A percentile compares a stretch with the other conserved stretches of the same genome.
These are phyloP conservation scores for Apiospora saccharicola DNA, from an alignment of 2,329 filamentous ascomycete species.

Conservation along the genomic window DNA sequence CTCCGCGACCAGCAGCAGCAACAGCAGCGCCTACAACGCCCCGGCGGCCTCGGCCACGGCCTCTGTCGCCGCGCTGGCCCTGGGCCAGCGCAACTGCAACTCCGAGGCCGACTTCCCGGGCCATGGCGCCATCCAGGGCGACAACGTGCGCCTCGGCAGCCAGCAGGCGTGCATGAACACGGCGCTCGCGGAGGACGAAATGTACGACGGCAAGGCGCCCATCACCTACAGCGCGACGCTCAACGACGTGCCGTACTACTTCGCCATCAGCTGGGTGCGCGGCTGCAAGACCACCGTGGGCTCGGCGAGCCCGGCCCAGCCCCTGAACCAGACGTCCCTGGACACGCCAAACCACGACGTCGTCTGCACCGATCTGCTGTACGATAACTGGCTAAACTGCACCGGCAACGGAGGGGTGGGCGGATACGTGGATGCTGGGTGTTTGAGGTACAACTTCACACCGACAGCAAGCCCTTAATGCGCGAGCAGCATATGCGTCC, in stretches of 20 bases:
- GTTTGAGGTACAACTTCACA: neutral
- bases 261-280: slow-evolving; percentile 1
- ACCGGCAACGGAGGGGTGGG: slow-evolving; percentile 2
- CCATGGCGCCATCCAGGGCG: neutral
- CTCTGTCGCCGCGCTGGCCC: neutral
- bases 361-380: slow-evolving; percentile 6
- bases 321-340: neutral
- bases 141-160: neutral
- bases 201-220: neutral
- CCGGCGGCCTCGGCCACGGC: neutral
- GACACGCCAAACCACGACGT: neutral
- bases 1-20: neutral
- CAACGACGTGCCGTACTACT: slow-evolving; percentile 11
- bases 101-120: neutral
- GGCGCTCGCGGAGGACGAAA: neutral
- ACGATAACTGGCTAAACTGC: slow-evolving; percentile 8
- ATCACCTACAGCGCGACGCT: slow-evolving; percentile 5
- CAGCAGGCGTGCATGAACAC: slow-evolving; percentile 17
- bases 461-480: neutral
- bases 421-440: neutral
- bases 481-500: neutral
- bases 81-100: neutral
- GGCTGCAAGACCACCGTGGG: slow-evolving; percentile 1
- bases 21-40: too few relatives aligned
- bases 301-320: slow-evolving; percentile 1